Evolutionary conservation across 208 protist genomes (phyloP), one percentile per base, ranked within the genome.

Genomic region (Zelonia costaricensis): DNA sequence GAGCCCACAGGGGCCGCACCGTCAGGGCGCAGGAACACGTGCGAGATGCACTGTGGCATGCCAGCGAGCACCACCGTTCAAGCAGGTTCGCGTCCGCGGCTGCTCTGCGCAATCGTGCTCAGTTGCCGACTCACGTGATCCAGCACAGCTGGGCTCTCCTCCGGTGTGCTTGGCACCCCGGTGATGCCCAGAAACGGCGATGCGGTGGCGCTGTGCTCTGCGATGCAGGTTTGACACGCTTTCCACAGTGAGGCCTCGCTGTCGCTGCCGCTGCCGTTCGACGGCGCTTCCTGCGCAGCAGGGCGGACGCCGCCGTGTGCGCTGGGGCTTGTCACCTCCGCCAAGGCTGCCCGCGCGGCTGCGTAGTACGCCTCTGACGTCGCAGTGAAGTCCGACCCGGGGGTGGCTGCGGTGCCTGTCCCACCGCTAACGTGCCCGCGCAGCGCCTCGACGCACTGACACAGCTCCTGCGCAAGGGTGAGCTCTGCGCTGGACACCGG

Each of bases 121-220:
- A 75, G 69, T 25, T 64, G 59, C 23, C 35, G 33, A 33, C 69
- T 75, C 9, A 75, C 39, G 15, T 28, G 60, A 3, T 46, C 40
- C 3, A 75, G 23, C 27, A 49, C 27, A 40, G 46, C 55, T n/a
- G 10, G 39, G 13, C 4, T 13, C 8, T 25, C 38, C 15, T 23
- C 55, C 2, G 33, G 39, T n/a, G 10, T 42, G 9, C 36, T 42
- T 42, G 36, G 36, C 36, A 42, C 36, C 10, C 36, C 42, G 42
- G 20, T 48, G 16, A 61, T 48, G 27, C 55, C 55, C 20, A 36
- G 39, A 27, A 61, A 38, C 33, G 33, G 33, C 33, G 33, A 38
- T 4, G 2, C n/a, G 38, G 13, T 42, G 38, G 13, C n/a, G 38
- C 38, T 42, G 38, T 16, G 12, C 2, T 16, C n/a, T 13, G 28